A percentile compares a stretch with the other conserved stretches of the same genome.
Conservation (phyloP, 2,329 filamentous ascomycete genomes). For the Sporothrix humicola region DNA sequence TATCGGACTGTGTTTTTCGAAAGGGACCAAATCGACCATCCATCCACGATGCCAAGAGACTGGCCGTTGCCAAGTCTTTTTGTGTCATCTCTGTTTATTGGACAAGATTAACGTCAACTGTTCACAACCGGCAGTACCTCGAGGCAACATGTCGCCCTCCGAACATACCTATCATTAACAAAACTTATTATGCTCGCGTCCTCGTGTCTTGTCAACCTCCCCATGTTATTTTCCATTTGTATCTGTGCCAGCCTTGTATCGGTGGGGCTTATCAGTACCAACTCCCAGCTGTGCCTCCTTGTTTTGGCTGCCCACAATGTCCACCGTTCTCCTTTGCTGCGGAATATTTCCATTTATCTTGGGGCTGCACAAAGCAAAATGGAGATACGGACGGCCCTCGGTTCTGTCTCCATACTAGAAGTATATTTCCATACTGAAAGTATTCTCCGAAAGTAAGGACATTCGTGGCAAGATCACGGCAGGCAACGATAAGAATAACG, state of each 20-base stretch:
- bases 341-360: constrained; percentile 12
- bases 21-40: too few species aligned
- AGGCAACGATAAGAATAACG: background rate
- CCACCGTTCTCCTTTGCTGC: background rate
- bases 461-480: background rate
- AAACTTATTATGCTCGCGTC: background rate
- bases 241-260: background rate
- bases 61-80: too few species aligned
- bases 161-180: too few species aligned
- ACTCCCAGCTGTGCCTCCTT: background rate
- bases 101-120: background rate
- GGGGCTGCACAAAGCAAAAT: background rate
- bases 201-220: background rate
- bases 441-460: constrained; percentile 2
- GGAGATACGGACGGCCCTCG: background rate
- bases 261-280: constrained; percentile 10
- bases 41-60: too few species aligned
- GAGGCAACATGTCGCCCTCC: too few species aligned
- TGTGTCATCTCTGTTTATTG: too few species aligned
- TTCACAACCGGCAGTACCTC: too few species aligned
- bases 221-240: background rate
- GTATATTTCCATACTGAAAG: too few species aligned
- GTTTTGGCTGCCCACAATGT: background rate
- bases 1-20: too few species aligned
- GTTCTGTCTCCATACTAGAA: too few species aligned